These are phyloP conservation scores for Epicoccum nigrum DNA, from an alignment of 2,329 filamentous ascomycete genomes.

Conservation along the genomic window DNA sequence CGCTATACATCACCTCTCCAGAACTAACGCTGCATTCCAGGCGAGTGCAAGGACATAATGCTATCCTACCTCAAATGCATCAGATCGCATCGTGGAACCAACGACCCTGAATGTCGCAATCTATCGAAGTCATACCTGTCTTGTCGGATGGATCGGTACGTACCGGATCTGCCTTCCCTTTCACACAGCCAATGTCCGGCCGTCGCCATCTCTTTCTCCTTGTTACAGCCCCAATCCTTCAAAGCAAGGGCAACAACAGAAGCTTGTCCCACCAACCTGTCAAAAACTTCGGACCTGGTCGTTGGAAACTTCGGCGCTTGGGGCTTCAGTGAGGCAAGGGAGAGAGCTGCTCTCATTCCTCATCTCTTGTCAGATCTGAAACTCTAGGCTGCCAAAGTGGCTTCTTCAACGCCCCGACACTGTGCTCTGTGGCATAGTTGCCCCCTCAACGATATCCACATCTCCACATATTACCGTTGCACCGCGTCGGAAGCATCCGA, in stretches of 20 bases:
- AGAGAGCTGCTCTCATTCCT: constrained; percentile 29
- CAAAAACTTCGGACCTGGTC: constrained; percentile 40
- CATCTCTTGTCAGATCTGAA: constrained; percentile 37
- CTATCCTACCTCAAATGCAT: constrained; percentile 84
- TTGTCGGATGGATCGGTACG: constrained; percentile 94
- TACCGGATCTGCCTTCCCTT: constrained; percentile 30
- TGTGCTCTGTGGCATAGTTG: constrained; percentile 19
- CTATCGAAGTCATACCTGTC: constrained; percentile 87
- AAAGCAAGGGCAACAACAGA: constrained; percentile 29
- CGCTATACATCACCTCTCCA: not conserved
- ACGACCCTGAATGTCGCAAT: constrained; percentile 82
- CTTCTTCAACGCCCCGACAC: constrained; percentile 17
- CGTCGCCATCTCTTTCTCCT: constrained; percentile 5
- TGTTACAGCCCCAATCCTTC: constrained; percentile 9
- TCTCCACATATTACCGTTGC: constrained; percentile 29
- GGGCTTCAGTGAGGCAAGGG: constrained; percentile 30
- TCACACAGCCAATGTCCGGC: constrained; percentile 17
- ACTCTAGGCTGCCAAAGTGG: constrained; percentile 31
- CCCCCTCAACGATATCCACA: constrained; percentile 21
- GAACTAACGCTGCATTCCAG: constrained; percentile 54
- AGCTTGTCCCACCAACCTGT: constrained; percentile 42
- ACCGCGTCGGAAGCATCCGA: constrained; percentile 35
- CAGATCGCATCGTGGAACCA: constrained; percentile 80
- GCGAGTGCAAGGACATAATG: constrained; percentile 93
- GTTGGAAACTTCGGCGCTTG: constrained; percentile 25